These are phyloP conservation scores for Lasiodiplodia sp. DNA, from an alignment of 2,329 filamentous ascomycete genomes.

Conservation along the genomic window DNA sequence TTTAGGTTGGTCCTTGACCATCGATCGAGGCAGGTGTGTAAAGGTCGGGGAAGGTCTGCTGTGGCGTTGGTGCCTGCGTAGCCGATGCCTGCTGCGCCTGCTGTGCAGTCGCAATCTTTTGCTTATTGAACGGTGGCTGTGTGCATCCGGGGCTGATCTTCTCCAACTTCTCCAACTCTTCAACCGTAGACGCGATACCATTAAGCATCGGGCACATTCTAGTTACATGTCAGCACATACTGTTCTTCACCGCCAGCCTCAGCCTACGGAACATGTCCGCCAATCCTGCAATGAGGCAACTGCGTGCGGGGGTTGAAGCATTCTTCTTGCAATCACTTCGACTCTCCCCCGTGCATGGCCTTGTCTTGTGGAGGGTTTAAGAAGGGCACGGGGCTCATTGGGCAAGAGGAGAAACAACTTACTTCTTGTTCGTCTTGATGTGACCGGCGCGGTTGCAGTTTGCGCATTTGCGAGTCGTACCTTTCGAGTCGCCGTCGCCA, in stretches of 20 bases:
- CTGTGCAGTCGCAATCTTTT: slow-evolving; percentile 10
- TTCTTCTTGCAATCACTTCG: background rate
- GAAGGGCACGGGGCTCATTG: background rate
- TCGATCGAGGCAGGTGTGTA: slow-evolving; percentile 2
- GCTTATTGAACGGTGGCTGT: slow-evolving; percentile 21
- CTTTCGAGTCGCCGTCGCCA: slow-evolving; percentile 59
- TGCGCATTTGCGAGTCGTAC: slow-evolving; percentile 83
- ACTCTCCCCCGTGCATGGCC: background rate
- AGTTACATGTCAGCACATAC: background rate
- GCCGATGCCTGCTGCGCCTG: slow-evolving; percentile 16
- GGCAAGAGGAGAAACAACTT: slow-evolving; percentile 15
- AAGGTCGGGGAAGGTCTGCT: slow-evolving; percentile 13
- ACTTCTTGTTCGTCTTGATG: slow-evolving; percentile 99
- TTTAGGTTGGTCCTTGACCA: slow-evolving; percentile 1
- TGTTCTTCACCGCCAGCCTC: background rate
- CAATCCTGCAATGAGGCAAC: background rate
- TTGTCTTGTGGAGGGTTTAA: background rate
- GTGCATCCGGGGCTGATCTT: slow-evolving; percentile 23
- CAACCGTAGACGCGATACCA: slow-evolving; percentile 17
- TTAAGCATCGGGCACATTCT: slow-evolving; percentile 31
- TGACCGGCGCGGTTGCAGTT: slow-evolving; percentile 97
- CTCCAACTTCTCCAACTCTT: slow-evolving; percentile 25
- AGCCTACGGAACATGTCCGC: background rate
- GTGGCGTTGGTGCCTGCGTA: background rate
- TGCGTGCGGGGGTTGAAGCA: background rate